Evolutionary conservation across 2,329 filamentous ascomycete species (phyloP).

Genomic region (Talaromyces albobiverticillius): DNA sequence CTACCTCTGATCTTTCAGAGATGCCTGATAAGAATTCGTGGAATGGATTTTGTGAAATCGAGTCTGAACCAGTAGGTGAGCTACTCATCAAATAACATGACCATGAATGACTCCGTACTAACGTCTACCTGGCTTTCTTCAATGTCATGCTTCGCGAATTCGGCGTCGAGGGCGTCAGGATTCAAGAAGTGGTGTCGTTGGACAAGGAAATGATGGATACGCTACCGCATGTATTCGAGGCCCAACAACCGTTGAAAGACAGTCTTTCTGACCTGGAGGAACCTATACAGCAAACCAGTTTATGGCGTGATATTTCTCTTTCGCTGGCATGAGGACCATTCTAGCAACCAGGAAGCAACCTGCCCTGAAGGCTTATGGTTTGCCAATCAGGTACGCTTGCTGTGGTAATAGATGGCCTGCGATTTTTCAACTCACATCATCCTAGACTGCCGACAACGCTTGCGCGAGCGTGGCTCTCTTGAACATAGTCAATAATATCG

Average conservation of each 20-base stretch:
- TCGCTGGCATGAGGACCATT: conserved; percentile 62
- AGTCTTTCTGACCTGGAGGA: background rate
- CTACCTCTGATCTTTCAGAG: background rate
- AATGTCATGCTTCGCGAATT: conserved; percentile 78
- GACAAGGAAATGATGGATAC: conserved; percentile 63
- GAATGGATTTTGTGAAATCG: conserved; percentile 64
- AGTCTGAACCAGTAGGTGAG: conserved; percentile 74
- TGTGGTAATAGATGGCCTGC: background rate
- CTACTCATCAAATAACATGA: background rate
- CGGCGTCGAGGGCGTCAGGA: conserved; percentile 69
- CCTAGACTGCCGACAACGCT: conserved; percentile 72
- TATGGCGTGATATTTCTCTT: conserved; percentile 90
- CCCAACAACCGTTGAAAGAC: background rate
- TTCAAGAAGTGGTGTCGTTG: conserved; percentile 73
- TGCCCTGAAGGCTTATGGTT: conserved; percentile 78
- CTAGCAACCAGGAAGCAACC: conserved; percentile 49
- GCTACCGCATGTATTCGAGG: conserved; percentile 54
- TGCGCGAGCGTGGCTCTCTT: conserved; percentile 91
- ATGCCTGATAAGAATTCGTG: conserved; percentile 39
- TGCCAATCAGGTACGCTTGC: conserved; percentile 72
- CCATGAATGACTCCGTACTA: background rate
- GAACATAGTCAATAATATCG: conserved; percentile 87
- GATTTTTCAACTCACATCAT: conserved; percentile 8
- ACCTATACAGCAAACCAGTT: conserved; percentile 60
- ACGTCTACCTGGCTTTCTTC: conserved; percentile 65